Evolutionary conservation across 2,329 filamentous ascomycete species (phyloP), one percentile per base, ranked within the genome.

Genomic region (Aspergillus sp.): DNA sequence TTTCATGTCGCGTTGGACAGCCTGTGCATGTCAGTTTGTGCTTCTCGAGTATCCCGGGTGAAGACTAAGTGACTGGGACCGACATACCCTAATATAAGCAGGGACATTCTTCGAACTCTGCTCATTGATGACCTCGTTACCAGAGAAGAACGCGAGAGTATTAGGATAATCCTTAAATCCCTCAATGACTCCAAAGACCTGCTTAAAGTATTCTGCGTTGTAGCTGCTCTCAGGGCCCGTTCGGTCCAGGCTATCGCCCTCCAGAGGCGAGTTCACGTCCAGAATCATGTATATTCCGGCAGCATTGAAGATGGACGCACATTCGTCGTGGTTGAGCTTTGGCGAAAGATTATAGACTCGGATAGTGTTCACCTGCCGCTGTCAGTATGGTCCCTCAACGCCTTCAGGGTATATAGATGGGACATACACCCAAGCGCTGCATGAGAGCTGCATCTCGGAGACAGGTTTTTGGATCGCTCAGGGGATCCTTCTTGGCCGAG

Each of bases 121-220:
- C 58, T 83, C 76, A 57, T 83, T 82, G 69, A 84, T 83, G 43
- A 85, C 77, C 63, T 85, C 82, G 59, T 86, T 85, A 33, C 79
- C 82, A 29, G 78, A 73, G 62, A 86, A 83, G 72, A 85, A 85
- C 35, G 75, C 82, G 28, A 85, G 70, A 2, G 76, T 76, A 64
- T 85, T 85, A 47, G 80, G 78, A 65, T 80, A 85, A 56, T 72
- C 65, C 63, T 82, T 83, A 73, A 85, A 85, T 4, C 77, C 78
- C 63, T 85, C 81, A 34, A 85, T 76, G 34, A 84, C 73, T 49
- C 73, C 72, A 58, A 83, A 84, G 53, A 81, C 74, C 54, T 80
- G 77, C 47, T 68, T 63, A 47, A 82, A 71, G 59, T 82, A 82
- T 43, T 65, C 70, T 35, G 64, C 64, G 51, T 72, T 74, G 69